Base-by-base conservation (phyloP, 768 basidiomycete genomes). In the Amanita pseudoporphyria region DNA sequence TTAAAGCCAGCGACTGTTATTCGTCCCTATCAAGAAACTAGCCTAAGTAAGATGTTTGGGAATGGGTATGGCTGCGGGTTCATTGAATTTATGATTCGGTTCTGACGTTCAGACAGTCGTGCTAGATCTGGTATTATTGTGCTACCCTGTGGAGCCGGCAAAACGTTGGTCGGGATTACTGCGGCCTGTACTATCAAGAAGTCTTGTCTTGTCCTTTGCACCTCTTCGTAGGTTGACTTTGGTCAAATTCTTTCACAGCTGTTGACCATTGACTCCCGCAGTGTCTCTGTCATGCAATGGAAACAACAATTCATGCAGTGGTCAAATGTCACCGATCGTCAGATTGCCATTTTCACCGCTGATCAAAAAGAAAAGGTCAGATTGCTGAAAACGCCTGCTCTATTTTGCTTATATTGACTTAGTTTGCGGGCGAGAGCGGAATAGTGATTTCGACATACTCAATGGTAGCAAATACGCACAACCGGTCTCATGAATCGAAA, bases 171-270 rank as follows among this genome's bases (percentile, higher is more conserved):
- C 9, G 96, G 96, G n/a, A 97, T 99, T 61, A 98, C 95, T 2
- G 96, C 96, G 9, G 96, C 96, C 14, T 97, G 95, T 62, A 99
- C 96, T 22, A 94, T 99, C 71, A 97, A 97, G 72, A 99, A 99
- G 69, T 96, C 93, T 19, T 95, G 92, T 62, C 76, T 99, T 14
- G 94, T 99, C 12, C 71, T 99, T 38, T 98, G 95, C 67, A 99
- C 96, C 19, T 97, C 95, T 42, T 93, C 91, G 93, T 96, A 66
- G 69, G 92, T 74, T 41, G 45, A 10, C 53, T 30, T 47, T 45
- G 18, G 36, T 12, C 16, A 28, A 28, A 18, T 18, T 42, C 31
- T 35, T 9, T 5, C 35, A 43, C 9, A 40, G 42, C 5, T 35
- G 53, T 28, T 53, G 56, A 45, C 60, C 45, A 33, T 35, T 16